Conservation (phyloP, 2,329 filamentous ascomycete genomes). For the Ophiostoma ips region DNA sequence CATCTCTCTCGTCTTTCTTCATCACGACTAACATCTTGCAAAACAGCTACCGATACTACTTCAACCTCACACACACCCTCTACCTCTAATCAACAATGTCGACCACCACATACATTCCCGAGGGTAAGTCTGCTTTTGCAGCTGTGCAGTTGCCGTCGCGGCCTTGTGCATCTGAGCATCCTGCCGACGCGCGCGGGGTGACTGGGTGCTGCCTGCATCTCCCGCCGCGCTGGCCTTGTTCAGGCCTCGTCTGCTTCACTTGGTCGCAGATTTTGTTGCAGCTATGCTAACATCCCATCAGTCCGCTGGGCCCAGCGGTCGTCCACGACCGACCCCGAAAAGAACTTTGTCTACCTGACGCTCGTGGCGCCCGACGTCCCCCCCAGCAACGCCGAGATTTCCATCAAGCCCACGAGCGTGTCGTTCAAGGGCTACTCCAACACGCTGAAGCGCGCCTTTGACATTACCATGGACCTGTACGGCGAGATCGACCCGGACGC, state of each 20-base stretch:
- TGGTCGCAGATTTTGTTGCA: background rate
- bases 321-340: conserved; percentile 59
- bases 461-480: conserved; percentile 76
- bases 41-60: background rate
- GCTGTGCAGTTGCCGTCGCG: too few relatives aligned
- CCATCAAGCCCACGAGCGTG: conserved; percentile 64
- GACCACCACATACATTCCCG: conserved; percentile 21
- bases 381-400: conserved; percentile 61
- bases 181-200: background rate
- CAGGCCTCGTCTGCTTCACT: too few relatives aligned
- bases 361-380: conserved; percentile 79
- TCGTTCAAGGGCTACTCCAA: conserved; percentile 72
- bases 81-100: conserved; percentile 15
- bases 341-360: conserved; percentile 92
- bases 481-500: conserved; percentile 76
- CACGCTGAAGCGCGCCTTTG: conserved; percentile 75
- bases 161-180: background rate
- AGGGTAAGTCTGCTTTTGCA: conserved; percentile 23
- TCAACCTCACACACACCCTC: background rate
- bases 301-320: conserved; percentile 98
- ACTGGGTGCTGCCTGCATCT: too few relatives aligned
- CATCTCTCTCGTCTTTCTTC: too few relatives aligned
- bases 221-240: too few relatives aligned
- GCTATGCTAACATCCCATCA: conserved; percentile 22
- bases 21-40: background rate